Evolutionary conservation across 2,329 filamentous ascomycete genomes (phyloP).

Genomic region (Colletotrichum simmondsii): DNA sequence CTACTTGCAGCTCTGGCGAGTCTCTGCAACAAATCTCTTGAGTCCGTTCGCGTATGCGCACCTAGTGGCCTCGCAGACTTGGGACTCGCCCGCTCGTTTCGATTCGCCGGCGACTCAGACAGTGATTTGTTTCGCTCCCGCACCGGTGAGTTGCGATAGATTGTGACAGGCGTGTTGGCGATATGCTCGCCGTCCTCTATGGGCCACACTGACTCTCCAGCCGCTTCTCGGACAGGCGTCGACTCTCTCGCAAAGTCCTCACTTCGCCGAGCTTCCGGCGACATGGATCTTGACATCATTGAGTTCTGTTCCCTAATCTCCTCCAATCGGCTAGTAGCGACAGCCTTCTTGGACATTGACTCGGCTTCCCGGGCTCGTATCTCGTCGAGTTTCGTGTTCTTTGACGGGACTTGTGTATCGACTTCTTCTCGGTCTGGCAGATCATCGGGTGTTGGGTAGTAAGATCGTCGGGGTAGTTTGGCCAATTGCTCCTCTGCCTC

Average conservation of each 20-base stretch:
- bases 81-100: constrained; percentile 25
- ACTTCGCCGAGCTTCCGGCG: constrained; percentile 50
- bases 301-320: constrained; percentile 65
- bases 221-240: constrained; percentile 1
- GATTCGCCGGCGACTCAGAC: constrained; percentile 32
- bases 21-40: constrained; percentile 60
- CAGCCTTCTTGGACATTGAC: constrained; percentile 55
- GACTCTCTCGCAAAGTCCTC: constrained; percentile 39
- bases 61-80: background rate
- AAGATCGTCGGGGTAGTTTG: background rate
- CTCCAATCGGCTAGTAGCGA: constrained; percentile 61
- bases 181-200: constrained; percentile 45
- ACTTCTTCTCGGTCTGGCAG: constrained; percentile 47
- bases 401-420: constrained; percentile 33
- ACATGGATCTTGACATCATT: constrained; percentile 51
- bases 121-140: constrained; percentile 26
- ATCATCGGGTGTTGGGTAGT: constrained; percentile 46
- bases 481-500: constrained; percentile 39
- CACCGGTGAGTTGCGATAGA: constrained; percentile 43
- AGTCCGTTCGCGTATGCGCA: constrained; percentile 48
- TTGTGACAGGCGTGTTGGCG: constrained; percentile 53
- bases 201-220: background rate
- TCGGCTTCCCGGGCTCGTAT: constrained; percentile 56
- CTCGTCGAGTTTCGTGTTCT: constrained; percentile 61
- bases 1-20: constrained; percentile 59